A percentile compares a stretch with the other conserved stretches of the same genome.
These are phyloP conservation scores for Anaeromyces robustus DNA, from an alignment of 192 early-diverging fungal genomes.

Conservation along the genomic window DNA sequence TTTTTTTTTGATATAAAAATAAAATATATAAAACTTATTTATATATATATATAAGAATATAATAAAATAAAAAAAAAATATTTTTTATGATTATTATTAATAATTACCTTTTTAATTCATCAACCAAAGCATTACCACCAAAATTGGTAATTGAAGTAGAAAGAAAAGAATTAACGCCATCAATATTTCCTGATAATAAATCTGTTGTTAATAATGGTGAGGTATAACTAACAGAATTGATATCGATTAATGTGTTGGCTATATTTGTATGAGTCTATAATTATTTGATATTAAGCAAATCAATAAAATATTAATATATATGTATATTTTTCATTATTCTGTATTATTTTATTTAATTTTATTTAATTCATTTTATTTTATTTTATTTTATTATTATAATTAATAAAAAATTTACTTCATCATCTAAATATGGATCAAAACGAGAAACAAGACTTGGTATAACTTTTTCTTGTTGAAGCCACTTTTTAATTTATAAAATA, in stretches of 20 bases:
- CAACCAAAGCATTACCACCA: constrained; percentile 29
- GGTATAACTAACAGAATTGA: constrained; percentile 4
- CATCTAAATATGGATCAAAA: constrained; percentile 62
- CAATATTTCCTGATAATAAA: background rate
- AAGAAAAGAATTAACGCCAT: background rate
- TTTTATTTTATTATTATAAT: background rate
- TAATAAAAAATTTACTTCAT: constrained; percentile 37
- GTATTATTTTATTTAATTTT: too few relatives aligned
- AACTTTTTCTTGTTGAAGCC: constrained; percentile 72
- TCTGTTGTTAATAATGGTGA: background rate
- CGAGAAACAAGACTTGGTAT: constrained; percentile 57
- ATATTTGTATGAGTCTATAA: background rate
- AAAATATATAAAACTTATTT: background rate
- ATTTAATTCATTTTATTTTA: background rate
- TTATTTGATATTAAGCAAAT: background rate
- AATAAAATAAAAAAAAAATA: too few relatives aligned
- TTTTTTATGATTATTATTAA: too few relatives aligned
- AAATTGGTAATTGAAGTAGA: background rate
- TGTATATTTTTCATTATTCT: too few relatives aligned
- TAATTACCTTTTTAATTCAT: constrained; percentile 20
- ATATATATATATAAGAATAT: background rate
- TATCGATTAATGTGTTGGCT: background rate
- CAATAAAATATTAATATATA: background rate
- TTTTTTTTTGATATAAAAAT: constrained; percentile 15
- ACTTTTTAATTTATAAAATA: too few relatives aligned